phyloP scores from a whole-genome alignment of 2,329 filamentous ascomycete species.

The Periconia sp. region DNA sequence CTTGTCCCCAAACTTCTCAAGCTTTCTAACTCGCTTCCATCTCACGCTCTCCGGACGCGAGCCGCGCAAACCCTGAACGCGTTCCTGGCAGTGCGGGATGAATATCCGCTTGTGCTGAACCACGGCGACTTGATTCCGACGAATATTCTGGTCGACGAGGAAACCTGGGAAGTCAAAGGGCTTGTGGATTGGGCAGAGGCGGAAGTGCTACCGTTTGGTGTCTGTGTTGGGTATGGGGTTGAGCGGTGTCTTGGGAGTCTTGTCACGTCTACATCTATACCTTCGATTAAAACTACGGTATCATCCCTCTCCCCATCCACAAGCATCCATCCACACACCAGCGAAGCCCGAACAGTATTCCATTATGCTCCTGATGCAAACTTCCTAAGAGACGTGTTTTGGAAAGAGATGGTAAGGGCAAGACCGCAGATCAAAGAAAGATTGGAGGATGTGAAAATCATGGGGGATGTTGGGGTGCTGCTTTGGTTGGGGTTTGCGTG shows the following conservation, averaged over 20 bases:
- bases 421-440: constrained; percentile 41
- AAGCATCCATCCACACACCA: not conserved
- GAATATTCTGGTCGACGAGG: constrained; percentile 58
- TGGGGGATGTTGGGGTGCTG: constrained; percentile 58
- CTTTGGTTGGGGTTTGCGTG: constrained; percentile 67
- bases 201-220: constrained; percentile 62
- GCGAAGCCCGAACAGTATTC: not conserved
- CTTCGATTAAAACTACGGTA: too few species aligned
- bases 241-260: constrained; percentile 61
- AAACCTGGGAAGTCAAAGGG: constrained; percentile 52
- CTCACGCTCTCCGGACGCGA: constrained; percentile 15
- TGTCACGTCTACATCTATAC: constrained; percentile 6
- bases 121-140: constrained; percentile 63
- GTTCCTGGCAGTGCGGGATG: constrained; percentile 48
- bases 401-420: constrained; percentile 44
- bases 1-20: constrained; percentile 26
- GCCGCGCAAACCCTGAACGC: constrained; percentile 15
- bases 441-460: constrained; percentile 43
- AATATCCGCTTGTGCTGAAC: constrained; percentile 58
- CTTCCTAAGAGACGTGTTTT: constrained; percentile 54
- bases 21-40: constrained; percentile 28
- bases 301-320: too few species aligned
- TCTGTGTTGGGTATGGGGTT: constrained; percentile 59
- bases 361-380: constrained; percentile 51
- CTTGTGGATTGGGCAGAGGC: constrained; percentile 68